Percentiles rank a stretch among this genome's conserved stretches.
Conservation (phyloP, 805 yeast species). For the Wickerhamomyces pijperi region DNA sequence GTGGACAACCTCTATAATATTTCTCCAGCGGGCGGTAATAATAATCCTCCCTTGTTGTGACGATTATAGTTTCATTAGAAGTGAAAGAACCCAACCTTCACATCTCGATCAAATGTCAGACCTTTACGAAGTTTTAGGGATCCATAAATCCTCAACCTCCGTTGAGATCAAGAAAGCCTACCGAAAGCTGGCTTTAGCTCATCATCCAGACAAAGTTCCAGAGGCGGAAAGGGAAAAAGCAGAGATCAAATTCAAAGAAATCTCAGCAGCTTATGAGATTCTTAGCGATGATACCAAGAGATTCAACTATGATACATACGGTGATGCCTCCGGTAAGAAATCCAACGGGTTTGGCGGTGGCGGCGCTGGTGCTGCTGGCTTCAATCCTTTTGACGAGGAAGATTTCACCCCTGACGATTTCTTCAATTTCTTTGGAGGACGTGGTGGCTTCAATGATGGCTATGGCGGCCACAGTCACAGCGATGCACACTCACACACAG, state of each 20-base stretch:
- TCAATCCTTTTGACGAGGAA: conserved; percentile 21
- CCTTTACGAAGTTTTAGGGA: conserved; percentile 59
- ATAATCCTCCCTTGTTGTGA: too few relatives aligned
- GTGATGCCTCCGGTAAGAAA: conserved; percentile 27
- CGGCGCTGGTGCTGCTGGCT: too few relatives aligned
- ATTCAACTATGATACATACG: conserved; percentile 47
- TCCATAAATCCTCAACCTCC: conserved; percentile 51
- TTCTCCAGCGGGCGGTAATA: too few relatives aligned
- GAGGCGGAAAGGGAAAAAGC: conserved; percentile 59
- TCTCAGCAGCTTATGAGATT: conserved; percentile 78
- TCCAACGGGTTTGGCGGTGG: conserved; percentile 22
- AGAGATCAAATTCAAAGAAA: conserved; percentile 72
- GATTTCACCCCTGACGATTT: conserved; percentile 65
- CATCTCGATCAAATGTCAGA: conserved; percentile 8
- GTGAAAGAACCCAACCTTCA: too few relatives aligned
- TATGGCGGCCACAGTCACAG: conserved; percentile 1
- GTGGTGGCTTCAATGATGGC: conserved; percentile 2
- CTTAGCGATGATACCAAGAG: conserved; percentile 60
- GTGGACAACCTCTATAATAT: too few relatives aligned
- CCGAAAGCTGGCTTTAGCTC: conserved; percentile 66
- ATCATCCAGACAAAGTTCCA: conserved; percentile 84
- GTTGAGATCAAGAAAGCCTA: conserved; percentile 77
- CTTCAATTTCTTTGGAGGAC: conserved; percentile 46
- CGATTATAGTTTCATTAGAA: too few relatives aligned
- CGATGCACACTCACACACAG: too few relatives aligned